Evolutionary conservation across 176 grass and related monocot genomes (phyloP).

Genomic region (Tuctoria greenei): DNA sequence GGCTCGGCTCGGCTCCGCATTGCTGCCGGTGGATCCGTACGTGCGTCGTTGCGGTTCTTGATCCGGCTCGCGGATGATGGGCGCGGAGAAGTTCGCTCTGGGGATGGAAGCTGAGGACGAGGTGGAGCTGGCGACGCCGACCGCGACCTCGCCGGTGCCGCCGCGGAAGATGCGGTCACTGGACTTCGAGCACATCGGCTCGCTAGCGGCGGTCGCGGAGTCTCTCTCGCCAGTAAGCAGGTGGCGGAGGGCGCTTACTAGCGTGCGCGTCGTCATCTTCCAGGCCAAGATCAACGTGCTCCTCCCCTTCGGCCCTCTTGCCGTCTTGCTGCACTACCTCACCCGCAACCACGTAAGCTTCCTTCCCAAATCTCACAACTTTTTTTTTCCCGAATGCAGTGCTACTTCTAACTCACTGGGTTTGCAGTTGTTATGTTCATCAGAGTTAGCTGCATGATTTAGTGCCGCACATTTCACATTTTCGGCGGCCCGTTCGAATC

Average conservation of each 20-base stretch:
- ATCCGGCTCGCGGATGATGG: conserved; percentile 58
- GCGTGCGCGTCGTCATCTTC: conserved; percentile 79
- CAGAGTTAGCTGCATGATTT: not conserved
- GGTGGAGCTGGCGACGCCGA: conserved; percentile 15
- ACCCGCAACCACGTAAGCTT: conserved; percentile 72
- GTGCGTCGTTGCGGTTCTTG: not conserved
- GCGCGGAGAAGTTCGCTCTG: conserved; percentile 57
- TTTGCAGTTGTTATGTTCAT: not conserved
- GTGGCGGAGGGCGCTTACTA: conserved; percentile 64
- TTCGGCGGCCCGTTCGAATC: not conserved
- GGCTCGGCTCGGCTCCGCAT: not conserved
- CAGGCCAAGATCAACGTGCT: conserved; percentile 89
- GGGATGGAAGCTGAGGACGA: conserved; percentile 52
- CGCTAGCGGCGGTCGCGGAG: conserved; percentile 72
- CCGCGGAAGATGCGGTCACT: conserved; percentile 65
- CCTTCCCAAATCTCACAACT: not conserved
- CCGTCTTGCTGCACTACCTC: conserved; percentile 82
- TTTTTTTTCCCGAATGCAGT: not conserved
- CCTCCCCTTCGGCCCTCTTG: conserved; percentile 90
- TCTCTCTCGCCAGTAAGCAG: conserved; percentile 55
- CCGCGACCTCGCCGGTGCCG: conserved; percentile 36
- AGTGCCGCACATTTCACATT: not conserved
- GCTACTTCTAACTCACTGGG: too few species aligned
- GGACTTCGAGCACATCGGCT: conserved; percentile 92
- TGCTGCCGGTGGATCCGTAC: conserved; percentile 1